Evolutionary conservation across 164 flowering plant species (phyloP).

Genomic region (Vitis rotundifolia): DNA sequence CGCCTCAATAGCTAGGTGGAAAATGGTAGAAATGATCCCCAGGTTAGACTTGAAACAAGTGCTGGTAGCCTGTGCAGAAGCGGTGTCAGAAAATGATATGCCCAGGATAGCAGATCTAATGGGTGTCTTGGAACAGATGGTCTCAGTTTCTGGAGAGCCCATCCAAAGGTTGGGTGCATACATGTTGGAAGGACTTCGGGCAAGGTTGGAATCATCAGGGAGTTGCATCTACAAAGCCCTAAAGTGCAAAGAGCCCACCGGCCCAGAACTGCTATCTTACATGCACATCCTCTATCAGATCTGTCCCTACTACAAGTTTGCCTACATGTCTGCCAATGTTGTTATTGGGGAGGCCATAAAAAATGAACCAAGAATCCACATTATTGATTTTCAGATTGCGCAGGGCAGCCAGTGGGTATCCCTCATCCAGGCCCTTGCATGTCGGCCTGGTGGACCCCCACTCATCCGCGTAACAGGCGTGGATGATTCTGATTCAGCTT

Average conservation of each 20-base stretch:
- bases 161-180: constrained; percentile 53
- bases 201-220: constrained; percentile 48
- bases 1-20: constrained; percentile 17
- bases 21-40: constrained; percentile 30
- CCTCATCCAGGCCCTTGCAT: constrained; percentile 43
- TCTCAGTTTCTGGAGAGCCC: constrained; percentile 59
- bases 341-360: constrained; percentile 49
- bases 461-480: constrained; percentile 45
- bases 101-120: constrained; percentile 25
- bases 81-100: constrained; percentile 33
- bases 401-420: constrained; percentile 60
- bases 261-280: constrained; percentile 54
- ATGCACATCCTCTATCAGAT: constrained; percentile 45
- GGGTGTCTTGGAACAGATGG: constrained; percentile 43
- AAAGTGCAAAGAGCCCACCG: constrained; percentile 49
- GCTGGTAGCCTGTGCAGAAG: constrained; percentile 41
- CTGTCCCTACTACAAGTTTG: constrained; percentile 63
- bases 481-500: constrained; percentile 53
- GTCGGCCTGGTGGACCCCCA: constrained; percentile 52
- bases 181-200: constrained; percentile 58
- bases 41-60: constrained; percentile 34
- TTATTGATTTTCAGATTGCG: constrained; percentile 61
- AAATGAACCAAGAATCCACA: constrained; percentile 44
- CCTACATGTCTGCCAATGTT: constrained; percentile 51
- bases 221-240: constrained; percentile 46